phyloP scores from a whole-genome alignment of 2,329 filamentous ascomycete species.

The Bisporella sp. region DNA sequence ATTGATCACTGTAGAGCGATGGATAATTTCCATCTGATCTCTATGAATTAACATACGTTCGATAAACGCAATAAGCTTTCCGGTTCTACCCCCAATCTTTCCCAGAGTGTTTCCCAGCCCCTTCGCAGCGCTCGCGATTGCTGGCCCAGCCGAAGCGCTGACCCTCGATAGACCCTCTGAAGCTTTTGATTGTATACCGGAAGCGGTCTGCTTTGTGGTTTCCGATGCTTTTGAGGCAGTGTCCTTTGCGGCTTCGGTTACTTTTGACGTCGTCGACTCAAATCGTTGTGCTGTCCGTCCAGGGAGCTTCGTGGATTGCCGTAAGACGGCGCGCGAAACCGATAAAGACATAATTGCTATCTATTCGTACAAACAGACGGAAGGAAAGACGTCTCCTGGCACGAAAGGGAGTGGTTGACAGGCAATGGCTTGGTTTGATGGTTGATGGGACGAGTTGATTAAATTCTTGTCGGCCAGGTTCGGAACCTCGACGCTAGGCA shows the following conservation, averaged over 20 bases:
- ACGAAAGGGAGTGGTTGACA: slow-evolving; percentile 13
- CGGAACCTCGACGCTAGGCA: slow-evolving; percentile 3
- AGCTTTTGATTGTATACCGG: slow-evolving; percentile 56
- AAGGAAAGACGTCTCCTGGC: slow-evolving; percentile 13
- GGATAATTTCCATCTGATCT: too few relatives aligned
- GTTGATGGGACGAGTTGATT: slow-evolving; percentile 13
- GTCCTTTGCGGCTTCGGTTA: slow-evolving; percentile 37
- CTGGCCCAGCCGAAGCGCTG: slow-evolving; percentile 71
- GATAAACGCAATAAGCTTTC: slow-evolving; percentile 68
- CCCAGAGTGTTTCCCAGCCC: slow-evolving; percentile 59
- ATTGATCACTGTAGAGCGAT: slow-evolving; percentile 9
- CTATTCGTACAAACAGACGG: slow-evolving; percentile 12
- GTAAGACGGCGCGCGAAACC: slow-evolving; percentile 23
- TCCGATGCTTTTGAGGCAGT: slow-evolving; percentile 35
- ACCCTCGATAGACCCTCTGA: slow-evolving; percentile 78
- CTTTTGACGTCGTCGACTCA: slow-evolving; percentile 50
- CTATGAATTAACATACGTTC: slow-evolving; percentile 62
- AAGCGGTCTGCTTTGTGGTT: slow-evolving; percentile 35
- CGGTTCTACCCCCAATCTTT: slow-evolving; percentile 78
- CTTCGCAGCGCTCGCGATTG: slow-evolving; percentile 65
- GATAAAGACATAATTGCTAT: slow-evolving; percentile 23
- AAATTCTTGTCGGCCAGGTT: slow-evolving; percentile 17
- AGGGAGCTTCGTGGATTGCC: slow-evolving; percentile 24
- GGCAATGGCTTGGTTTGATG: slow-evolving; percentile 21
- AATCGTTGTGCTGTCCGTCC: slow-evolving; percentile 35